Percentiles rank a stretch among this genome's conserved stretches.
Evolutionary conservation across 139 green algal species (phyloP).

Genomic region (Chlamydomonas schloesseri): DNA sequence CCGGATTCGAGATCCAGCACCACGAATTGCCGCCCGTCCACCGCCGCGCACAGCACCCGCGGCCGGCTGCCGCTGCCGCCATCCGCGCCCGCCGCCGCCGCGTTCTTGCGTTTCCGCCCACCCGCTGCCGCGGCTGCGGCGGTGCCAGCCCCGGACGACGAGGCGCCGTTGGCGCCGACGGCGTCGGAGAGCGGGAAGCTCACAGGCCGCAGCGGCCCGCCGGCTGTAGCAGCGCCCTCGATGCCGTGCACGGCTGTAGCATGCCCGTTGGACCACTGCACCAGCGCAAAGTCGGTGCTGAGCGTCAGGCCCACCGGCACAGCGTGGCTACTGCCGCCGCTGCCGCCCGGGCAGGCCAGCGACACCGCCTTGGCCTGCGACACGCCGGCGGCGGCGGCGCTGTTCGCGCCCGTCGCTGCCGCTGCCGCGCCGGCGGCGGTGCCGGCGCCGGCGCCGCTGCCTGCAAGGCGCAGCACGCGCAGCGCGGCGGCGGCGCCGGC

Average conservation of each 20-base stretch:
- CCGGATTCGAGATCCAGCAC: conserved; percentile 18
- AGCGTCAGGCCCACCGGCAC: conserved; percentile 1
- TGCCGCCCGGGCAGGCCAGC: conserved; percentile 11
- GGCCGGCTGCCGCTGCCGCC: neutral
- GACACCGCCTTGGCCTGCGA: neutral
- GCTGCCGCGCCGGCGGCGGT: neutral
- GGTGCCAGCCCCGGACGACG: neutral
- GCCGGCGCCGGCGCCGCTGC: too few species aligned
- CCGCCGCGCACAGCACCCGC: conserved; percentile 36
- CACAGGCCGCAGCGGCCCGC: neutral
- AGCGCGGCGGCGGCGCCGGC: neutral
- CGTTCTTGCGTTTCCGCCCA: conserved; percentile 35
- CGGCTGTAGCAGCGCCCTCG: neutral
- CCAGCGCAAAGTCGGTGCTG: conserved; percentile 10
- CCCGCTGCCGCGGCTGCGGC: neutral
- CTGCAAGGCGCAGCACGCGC: neutral
- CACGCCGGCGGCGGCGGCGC: neutral
- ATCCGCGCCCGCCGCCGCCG: neutral
- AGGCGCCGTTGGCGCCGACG: conserved; percentile 19
- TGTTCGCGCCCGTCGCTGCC: too few species aligned
- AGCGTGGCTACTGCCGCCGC: neutral
- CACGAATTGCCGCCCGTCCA: conserved; percentile 45
- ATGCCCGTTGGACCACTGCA: conserved; percentile 36
- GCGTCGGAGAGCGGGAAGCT: conserved; percentile 12
- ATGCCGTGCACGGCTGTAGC: conserved; percentile 32